Base-by-base conservation (phyloP, 164 flowering plant species). In the Platanus orientalis region DNA sequence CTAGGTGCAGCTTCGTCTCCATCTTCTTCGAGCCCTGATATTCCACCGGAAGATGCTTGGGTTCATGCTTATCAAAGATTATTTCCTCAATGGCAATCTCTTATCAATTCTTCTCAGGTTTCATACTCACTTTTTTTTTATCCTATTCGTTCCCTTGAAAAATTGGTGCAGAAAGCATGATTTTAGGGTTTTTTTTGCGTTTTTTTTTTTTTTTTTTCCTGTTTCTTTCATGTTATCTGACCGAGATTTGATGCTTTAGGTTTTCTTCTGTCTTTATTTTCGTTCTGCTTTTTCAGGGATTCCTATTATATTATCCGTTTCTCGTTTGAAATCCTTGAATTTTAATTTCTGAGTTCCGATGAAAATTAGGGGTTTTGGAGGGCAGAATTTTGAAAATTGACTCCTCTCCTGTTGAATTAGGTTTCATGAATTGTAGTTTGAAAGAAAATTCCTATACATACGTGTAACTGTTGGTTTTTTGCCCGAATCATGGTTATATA, bases 11-110 rank as follows among this genome's bases (percentile, higher is more conserved):
- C 77, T 45, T 50, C 84, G 9, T 10, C 76, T 29, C 54, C 76
- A 24, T 30, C 77, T 51, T 54, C 84, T n/a, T 20, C 63, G 25
- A 47, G 29, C 29, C 24, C 7, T 20, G 47, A 66, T 19, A 19
- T 75, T 4, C 90, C 88, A 20, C 71, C 81, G 14, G 79, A 80
- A 68, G 82, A 81, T 68, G 89, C 88, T 32, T 88, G 95, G 95
- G n/a, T 79, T 57, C 51, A 58, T 28, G 40, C 88, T 19, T 73
- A 67, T 68, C 75, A 61, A 0, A 73, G 60, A 14, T 70, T 85
- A 32, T 79, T 72, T 39, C 95, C 88, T 54, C 84, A 71, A 14
- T 87, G 87, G 91, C 72, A 73, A 60, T 75, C 89, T 44, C 36
- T 77, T 56, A 0, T 73, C 23, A 62, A 60, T 40, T 81, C 89